Evolutionary conservation across 2,329 filamentous ascomycete species (phyloP).

Genomic region (Ustulina deusta): DNA sequence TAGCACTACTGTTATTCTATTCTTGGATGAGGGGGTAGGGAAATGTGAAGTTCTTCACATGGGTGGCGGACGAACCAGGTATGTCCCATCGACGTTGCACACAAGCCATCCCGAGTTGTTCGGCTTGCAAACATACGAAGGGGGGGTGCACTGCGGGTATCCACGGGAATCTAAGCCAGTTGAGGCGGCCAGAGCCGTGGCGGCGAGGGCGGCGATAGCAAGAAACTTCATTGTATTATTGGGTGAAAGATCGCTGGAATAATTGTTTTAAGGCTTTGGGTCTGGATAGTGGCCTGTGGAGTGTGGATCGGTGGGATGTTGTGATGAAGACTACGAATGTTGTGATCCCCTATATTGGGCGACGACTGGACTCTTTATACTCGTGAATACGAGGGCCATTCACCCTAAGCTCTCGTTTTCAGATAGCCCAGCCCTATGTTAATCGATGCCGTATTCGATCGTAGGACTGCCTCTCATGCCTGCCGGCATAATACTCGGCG

Average conservation of each 20-base stretch:
- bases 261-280: background rate
- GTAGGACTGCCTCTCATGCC: slow-evolving; percentile 1
- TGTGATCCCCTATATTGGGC: slow-evolving; percentile 19
- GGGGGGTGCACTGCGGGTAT: slow-evolving; percentile 41
- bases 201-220: slow-evolving; percentile 38
- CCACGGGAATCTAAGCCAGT: slow-evolving; percentile 26
- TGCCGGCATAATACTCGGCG: slow-evolving; percentile 3
- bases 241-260: background rate
- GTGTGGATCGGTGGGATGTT: slow-evolving; percentile 13
- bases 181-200: slow-evolving; percentile 39
- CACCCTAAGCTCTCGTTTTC: background rate
- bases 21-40: background rate
- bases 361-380: slow-evolving; percentile 27
- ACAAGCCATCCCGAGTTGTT: slow-evolving; percentile 49
- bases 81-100: slow-evolving; percentile 48
- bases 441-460: background rate
- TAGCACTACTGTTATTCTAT: background rate
- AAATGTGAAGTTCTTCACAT: background rate
- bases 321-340: slow-evolving; percentile 30
- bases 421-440: background rate
- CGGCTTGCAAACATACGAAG: slow-evolving; percentile 47
- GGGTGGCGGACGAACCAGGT: slow-evolving; percentile 42
- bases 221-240: slow-evolving; percentile 48
- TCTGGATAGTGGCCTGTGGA: background rate
- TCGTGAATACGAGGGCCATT: background rate